Conservation (phyloP, 495 filamentous ascomycete species). For the Xylona heveae region DNA sequence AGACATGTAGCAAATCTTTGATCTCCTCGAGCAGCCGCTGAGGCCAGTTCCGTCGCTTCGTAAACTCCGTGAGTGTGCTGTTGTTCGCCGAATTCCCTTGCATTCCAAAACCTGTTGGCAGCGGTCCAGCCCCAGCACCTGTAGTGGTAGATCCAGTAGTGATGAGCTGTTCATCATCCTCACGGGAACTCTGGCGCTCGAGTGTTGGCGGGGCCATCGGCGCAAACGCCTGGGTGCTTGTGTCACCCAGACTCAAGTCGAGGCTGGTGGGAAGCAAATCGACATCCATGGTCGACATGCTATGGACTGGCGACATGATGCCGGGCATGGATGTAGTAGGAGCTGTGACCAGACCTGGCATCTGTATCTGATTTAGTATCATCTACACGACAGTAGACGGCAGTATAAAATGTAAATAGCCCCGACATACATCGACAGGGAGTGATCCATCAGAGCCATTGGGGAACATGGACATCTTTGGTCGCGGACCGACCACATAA, state of each 20-base stretch:
- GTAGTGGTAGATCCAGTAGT: conserved; percentile 12
- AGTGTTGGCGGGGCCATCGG: conserved; percentile 6
- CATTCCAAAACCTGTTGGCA: conserved; percentile 30
- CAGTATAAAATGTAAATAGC: no score
- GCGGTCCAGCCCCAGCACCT: conserved; percentile 31
- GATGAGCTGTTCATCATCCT: no score
- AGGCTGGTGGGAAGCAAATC: conserved; percentile 15
- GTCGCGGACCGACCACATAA: no score
- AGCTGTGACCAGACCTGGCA: no score
- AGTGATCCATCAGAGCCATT: no score
- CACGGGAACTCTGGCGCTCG: conserved; percentile 7
- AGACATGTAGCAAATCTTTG: conserved; percentile 70
- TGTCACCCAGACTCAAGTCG: conserved; percentile 10
- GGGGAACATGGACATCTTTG: no score
- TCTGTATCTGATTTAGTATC: no score
- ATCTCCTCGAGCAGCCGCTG: conserved; percentile 77
- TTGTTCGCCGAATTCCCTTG: conserved; percentile 24
- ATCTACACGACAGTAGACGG: no score
- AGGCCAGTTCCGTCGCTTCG: conserved; percentile 74
- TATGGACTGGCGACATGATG: no score
- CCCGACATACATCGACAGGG: no score
- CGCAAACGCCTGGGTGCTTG: conserved; percentile 8
- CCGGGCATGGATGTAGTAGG: no score
- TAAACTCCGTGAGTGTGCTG: conserved; percentile 60
- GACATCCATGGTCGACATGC: conserved; percentile 13